Conservation (phyloP, 2,329 filamentous ascomycete species). For the Fusarium sp. region DNA sequence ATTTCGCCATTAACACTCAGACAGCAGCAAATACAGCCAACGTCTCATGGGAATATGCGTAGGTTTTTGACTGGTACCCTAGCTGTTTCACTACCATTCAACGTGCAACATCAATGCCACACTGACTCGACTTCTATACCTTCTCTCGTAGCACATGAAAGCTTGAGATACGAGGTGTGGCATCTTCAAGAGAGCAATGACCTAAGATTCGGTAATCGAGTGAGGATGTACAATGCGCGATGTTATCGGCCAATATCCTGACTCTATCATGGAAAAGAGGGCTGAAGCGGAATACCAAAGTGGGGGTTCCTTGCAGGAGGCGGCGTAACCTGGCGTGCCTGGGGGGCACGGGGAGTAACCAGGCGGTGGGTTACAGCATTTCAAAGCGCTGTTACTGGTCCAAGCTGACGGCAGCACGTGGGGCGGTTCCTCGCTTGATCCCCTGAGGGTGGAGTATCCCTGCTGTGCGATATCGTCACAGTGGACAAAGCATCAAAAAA, state of each 20-base stretch:
- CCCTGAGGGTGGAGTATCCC: conserved; percentile 21
- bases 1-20: too few species aligned
- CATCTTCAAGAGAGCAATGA: not conserved
- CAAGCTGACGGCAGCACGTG: conserved; percentile 19
- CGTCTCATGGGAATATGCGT: too few species aligned
- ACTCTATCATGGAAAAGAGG: conserved; percentile 3
- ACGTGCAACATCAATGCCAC: conserved; percentile 1
- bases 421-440: conserved; percentile 15
- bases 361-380: conserved; percentile 9
- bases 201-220: conserved; percentile 20
- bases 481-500: conserved; percentile 10
- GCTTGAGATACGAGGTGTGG: conserved; percentile 11
- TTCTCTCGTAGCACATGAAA: not conserved
- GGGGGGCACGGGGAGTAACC: not conserved
- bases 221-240: conserved; percentile 3
- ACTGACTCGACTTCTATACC: not conserved
- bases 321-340: not conserved
- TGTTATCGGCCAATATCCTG: conserved; percentile 1
- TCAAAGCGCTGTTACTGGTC: conserved; percentile 9
- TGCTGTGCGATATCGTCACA: conserved; percentile 37
- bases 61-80: not conserved
- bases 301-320: conserved; percentile 21
- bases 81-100: conserved; percentile 10
- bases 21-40: too few species aligned
- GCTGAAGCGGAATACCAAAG: conserved; percentile 37